Evolutionary conservation across 2,329 filamentous ascomycete genomes (phyloP).

Genomic region (Colletotrichum phormii): DNA sequence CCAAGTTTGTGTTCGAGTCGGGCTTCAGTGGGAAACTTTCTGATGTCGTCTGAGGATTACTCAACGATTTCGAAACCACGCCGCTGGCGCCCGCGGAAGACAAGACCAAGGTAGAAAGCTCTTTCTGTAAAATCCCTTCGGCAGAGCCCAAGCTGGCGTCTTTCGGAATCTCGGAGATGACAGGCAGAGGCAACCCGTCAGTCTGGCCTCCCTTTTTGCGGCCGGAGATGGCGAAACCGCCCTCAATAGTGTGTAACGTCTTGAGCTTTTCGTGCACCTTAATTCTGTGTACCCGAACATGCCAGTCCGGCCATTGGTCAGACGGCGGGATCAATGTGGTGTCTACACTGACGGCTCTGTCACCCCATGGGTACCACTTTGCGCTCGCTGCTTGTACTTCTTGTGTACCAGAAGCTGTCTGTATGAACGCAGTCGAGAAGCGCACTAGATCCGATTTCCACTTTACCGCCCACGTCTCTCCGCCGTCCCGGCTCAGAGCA

Average conservation of each 20-base stretch:
- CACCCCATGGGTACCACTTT: conserved; percentile 43
- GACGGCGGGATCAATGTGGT: conserved; percentile 45
- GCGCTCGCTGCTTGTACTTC: conserved; percentile 11
- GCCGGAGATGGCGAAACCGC: conserved; percentile 41
- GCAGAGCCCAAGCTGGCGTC: not conserved
- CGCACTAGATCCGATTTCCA: conserved; percentile 42
- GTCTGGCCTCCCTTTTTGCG: not conserved
- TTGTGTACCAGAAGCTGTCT: not conserved
- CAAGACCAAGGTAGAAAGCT: not conserved
- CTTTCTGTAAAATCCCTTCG: conserved; percentile 12
- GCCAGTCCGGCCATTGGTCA: conserved; percentile 49
- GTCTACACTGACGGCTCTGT: conserved; percentile 41
- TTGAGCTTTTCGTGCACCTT: not conserved
- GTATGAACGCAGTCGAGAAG: conserved; percentile 23
- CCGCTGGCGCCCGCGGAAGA: conserved; percentile 19
- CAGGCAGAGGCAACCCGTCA: conserved; percentile 14
- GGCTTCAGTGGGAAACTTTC: conserved; percentile 38
- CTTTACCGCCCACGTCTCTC: conserved; percentile 45
- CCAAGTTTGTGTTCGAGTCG: conserved; percentile 44
- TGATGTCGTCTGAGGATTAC: not conserved
- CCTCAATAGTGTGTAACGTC: conserved; percentile 37
- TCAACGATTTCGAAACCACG: not conserved
- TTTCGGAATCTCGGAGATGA: not conserved
- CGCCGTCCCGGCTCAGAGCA: conserved; percentile 45
- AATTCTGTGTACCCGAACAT: conserved; percentile 43